These are phyloP conservation scores for Phycomyces nitens DNA, from an alignment of 192 early-diverging fungal genomes.

Conservation along the genomic window DNA sequence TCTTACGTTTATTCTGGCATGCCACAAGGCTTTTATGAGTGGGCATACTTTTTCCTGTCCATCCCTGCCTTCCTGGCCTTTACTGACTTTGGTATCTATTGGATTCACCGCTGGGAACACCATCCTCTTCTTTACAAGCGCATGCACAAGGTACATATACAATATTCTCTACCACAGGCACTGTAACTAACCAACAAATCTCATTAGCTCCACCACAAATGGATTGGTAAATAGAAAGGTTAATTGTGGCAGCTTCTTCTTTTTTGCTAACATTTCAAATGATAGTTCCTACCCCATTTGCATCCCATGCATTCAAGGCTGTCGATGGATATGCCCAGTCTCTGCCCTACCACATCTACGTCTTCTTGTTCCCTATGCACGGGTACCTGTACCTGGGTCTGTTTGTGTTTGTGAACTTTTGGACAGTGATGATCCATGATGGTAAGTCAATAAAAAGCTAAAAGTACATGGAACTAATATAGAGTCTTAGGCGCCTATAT, in stretches of 20 bases:
- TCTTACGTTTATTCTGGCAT: conserved; percentile 56
- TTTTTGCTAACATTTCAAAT: too few relatives aligned
- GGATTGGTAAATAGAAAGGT: conserved; percentile 27
- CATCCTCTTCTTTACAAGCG: conserved; percentile 86
- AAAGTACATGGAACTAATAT: neutral
- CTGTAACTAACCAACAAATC: too few relatives aligned
- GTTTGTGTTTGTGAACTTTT: conserved; percentile 88
- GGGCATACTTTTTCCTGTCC: conserved; percentile 67
- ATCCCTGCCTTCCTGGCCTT: conserved; percentile 80
- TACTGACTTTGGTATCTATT: conserved; percentile 95
- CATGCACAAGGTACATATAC: conserved; percentile 72
- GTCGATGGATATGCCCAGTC: conserved; percentile 95
- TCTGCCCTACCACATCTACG: conserved; percentile 91
- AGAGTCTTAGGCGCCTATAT: conserved; percentile 61
- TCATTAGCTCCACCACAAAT: conserved; percentile 55
- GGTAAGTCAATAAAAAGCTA: conserved; percentile 46
- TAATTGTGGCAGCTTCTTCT: neutral
- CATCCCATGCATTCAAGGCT: conserved; percentile 93
- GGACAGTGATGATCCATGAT: conserved; percentile 98
- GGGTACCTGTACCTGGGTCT: conserved; percentile 82
- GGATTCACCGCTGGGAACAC: conserved; percentile 92
- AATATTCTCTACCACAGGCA: neutral
- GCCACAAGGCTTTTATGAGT: conserved; percentile 52
- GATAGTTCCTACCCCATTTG: conserved; percentile 88
- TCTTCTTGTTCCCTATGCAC: conserved; percentile 88